These are phyloP conservation scores for Fusarium transvaalense DNA, from an alignment of 2,329 filamentous ascomycete species.

Conservation along the genomic window DNA sequence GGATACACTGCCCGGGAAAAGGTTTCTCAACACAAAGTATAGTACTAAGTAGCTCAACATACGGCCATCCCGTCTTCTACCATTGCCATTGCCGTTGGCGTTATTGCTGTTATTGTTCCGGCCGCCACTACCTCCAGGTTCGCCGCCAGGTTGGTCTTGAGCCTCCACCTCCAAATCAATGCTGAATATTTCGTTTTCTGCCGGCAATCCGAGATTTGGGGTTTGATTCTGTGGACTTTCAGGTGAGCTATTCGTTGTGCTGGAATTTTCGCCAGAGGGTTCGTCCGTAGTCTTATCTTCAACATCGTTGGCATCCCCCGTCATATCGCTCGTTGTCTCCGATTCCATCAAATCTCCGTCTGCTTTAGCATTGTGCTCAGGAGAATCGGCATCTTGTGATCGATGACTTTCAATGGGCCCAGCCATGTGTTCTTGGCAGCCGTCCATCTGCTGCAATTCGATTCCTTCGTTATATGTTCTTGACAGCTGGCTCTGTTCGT, in stretches of 20 bases:
- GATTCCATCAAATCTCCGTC: background rate
- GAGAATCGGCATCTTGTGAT: background rate
- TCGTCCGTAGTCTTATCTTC: background rate
- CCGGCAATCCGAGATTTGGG: background rate
- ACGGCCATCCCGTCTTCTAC: too few relatives aligned
- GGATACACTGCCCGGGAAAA: too few relatives aligned
- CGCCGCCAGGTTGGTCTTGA: background rate
- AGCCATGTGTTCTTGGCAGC: background rate
- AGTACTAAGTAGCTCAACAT: background rate
- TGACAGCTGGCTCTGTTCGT: background rate
- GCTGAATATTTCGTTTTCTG: background rate
- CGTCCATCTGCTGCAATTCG: conserved; percentile 2
- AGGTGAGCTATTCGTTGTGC: background rate
- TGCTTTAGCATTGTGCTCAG: background rate
- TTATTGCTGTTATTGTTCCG: background rate
- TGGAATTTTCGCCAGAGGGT: background rate
- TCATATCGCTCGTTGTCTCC: background rate
- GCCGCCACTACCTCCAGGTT: background rate
- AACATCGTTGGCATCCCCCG: background rate
- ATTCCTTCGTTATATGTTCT: background rate
- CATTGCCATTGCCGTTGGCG: background rate
- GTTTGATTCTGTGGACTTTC: background rate
- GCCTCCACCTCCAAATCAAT: background rate
- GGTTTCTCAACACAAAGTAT: too few relatives aligned
- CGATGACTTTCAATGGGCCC: background rate